A percentile compares a stretch with the other conserved stretches of the same genome.
Evolutionary conservation across 805 yeast species (phyloP).

Genomic region (Grigorovia yakushimaensis): DNA sequence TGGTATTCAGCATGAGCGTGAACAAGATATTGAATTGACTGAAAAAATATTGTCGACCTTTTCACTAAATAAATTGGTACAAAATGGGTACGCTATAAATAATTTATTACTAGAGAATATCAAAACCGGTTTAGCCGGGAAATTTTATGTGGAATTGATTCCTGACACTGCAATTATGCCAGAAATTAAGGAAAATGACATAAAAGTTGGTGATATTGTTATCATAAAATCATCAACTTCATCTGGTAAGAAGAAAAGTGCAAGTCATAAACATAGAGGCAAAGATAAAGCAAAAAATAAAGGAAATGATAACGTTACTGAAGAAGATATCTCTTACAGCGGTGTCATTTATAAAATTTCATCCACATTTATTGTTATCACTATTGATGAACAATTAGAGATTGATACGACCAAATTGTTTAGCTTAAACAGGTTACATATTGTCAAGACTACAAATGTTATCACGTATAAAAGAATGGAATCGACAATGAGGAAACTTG

Average conservation of each 20-base stretch:
- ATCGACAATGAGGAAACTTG: slow-evolving; percentile 58
- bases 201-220: slow-evolving; percentile 72
- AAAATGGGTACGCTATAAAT: slow-evolving; percentile 64
- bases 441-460: slow-evolving; percentile 48
- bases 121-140: slow-evolving; percentile 72
- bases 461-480: slow-evolving; percentile 72
- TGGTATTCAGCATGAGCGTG: slow-evolving; percentile 39
- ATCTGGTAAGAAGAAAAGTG: slow-evolving; percentile 20
- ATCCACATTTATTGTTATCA: slow-evolving; percentile 40
- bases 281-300: slow-evolving; percentile 21
- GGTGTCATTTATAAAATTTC: slow-evolving; percentile 59
- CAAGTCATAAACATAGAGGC: slow-evolving; percentile 7
- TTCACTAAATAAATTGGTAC: slow-evolving; percentile 57
- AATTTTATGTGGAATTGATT: slow-evolving; percentile 49
- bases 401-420: slow-evolving; percentile 40
- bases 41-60: slow-evolving; percentile 34
- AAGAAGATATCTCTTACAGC: slow-evolving; percentile 31
- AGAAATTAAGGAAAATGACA: slow-evolving; percentile 37
- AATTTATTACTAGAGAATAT: slow-evolving; percentile 54
- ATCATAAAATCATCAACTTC: slow-evolving; percentile 34
- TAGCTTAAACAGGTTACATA: slow-evolving; percentile 14
- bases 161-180: slow-evolving; percentile 31
- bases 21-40: slow-evolving; percentile 43
- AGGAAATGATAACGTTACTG: slow-evolving; percentile 8
- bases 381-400: slow-evolving; percentile 51